Conservation (phyloP, 306 rosid species). For the Pueraria montana region DNA sequence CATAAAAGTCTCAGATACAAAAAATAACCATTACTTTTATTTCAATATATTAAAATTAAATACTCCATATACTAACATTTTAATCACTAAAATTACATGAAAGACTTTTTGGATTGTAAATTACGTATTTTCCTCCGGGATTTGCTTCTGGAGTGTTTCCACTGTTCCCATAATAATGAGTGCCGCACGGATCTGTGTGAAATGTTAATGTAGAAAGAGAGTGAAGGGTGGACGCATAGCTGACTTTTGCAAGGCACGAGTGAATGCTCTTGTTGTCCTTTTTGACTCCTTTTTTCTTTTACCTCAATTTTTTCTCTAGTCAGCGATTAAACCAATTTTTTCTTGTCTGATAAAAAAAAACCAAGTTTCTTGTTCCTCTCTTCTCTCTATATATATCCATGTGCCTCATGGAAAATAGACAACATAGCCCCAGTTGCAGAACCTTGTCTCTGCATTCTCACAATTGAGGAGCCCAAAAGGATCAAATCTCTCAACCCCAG, state of each 20-base stretch:
- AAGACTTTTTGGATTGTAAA: not conserved
- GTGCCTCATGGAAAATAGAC: slow-evolving; percentile 31
- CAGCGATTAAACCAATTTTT: too few species aligned
- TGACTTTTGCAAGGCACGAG: slow-evolving; percentile 61
- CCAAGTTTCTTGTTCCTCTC: too few species aligned
- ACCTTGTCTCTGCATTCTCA: slow-evolving; percentile 43
- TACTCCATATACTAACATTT: not conserved
- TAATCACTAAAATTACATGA: too few species aligned
- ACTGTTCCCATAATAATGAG: slow-evolving; percentile 34
- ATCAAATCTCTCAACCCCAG: too few species aligned
- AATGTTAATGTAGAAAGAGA: not conserved
- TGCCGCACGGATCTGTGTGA: slow-evolving; percentile 26
- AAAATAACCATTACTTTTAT: not conserved
- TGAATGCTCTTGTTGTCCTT: slow-evolving; percentile 63
- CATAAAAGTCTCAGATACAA: too few species aligned
- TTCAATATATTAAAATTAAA: not conserved
- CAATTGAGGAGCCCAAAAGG: too few species aligned
- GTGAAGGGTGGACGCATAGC: slow-evolving; percentile 18
- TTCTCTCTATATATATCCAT: slow-evolving; percentile 28
- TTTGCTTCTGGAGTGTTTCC: slow-evolving; percentile 26
- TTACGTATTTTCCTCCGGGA: not conserved
- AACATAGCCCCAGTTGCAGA: slow-evolving; percentile 55
- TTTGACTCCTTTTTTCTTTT: slow-evolving; percentile 59
- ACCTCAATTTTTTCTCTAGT: not conserved
- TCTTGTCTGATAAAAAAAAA: too few species aligned